A percentile compares a stretch with the other conserved stretches of the same genome.
Conservation (phyloP, 2,329 filamentous ascomycete genomes). For the Fusarium floridanum region DNA sequence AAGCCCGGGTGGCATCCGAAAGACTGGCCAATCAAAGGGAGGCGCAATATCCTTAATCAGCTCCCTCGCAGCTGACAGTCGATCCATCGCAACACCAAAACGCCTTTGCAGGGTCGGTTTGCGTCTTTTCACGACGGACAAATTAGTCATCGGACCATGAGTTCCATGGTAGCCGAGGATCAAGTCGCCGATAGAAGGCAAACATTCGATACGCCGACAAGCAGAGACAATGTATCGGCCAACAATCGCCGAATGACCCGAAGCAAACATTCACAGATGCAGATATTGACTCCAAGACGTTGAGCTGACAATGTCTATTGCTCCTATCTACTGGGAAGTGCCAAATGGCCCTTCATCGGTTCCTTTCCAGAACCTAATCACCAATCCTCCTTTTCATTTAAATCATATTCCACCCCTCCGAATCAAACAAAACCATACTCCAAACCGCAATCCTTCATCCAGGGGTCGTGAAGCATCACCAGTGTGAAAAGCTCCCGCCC, state of each 20-base stretch:
- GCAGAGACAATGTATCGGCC: background rate
- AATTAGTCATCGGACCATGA: constrained; percentile 33
- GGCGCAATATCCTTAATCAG: constrained; percentile 41
- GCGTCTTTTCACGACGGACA: constrained; percentile 9
- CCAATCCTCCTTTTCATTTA: constrained; percentile 45
- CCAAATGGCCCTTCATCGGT: constrained; percentile 40
- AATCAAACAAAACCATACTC: constrained; percentile 48
- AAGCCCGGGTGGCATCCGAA: constrained; percentile 34
- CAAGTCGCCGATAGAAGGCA: constrained; percentile 8
- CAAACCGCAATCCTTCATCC: constrained; percentile 48
- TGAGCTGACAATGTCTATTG: constrained; percentile 41
- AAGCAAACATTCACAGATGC: background rate
- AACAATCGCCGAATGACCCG: background rate
- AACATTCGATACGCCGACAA: background rate
- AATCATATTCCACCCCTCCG: constrained; percentile 45
- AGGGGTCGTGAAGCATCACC: background rate
- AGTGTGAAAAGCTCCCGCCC: constrained; percentile 5
- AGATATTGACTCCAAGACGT: background rate
- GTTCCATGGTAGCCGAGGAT: constrained; percentile 11
- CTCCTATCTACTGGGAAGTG: constrained; percentile 42
- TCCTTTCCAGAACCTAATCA: constrained; percentile 37
- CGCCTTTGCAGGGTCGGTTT: constrained; percentile 6
- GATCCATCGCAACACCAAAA: constrained; percentile 18
- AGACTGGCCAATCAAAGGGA: constrained; percentile 31
- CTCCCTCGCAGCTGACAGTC: constrained; percentile 17